Conservation (phyloP, 2,329 filamentous ascomycete genomes). For the Knoxdaviesia capensis region DNA sequence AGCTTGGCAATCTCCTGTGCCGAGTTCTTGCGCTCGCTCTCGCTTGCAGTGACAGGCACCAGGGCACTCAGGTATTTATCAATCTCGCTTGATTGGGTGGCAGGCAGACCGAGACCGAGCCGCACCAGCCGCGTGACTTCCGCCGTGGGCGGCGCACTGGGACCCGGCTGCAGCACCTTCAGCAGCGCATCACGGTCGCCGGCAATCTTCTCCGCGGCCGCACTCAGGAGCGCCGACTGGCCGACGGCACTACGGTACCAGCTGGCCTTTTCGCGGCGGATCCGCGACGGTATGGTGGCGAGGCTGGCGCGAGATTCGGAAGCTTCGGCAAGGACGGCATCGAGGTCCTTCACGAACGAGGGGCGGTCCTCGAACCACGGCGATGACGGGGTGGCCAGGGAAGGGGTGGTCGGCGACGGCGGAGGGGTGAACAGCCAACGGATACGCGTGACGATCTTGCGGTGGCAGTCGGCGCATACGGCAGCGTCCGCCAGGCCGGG, state of each 20-base stretch:
- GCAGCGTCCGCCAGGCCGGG: conserved; percentile 13
- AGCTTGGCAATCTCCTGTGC: too few relatives aligned
- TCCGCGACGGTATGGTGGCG: conserved; percentile 24
- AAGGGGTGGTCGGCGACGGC: neutral
- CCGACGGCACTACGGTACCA: conserved; percentile 29
- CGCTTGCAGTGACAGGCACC: too few relatives aligned
- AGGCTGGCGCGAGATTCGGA: conserved; percentile 21
- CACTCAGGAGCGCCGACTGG: conserved; percentile 17
- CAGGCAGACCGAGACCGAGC: conserved; percentile 12
- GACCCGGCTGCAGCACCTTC: too few relatives aligned
- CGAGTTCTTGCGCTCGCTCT: too few relatives aligned
- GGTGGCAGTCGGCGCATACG: conserved; percentile 27
- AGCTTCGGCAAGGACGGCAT: conserved; percentile 25
- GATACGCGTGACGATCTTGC: conserved; percentile 24
- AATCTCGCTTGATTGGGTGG: neutral
- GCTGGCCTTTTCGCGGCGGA: conserved; percentile 28
- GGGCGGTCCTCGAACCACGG: conserved; percentile 29
- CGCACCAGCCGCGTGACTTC: conserved; percentile 17
- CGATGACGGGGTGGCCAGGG: neutral
- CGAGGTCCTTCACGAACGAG: conserved; percentile 28
- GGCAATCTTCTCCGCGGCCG: conserved; percentile 10
- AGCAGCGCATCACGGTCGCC: conserved; percentile 12
- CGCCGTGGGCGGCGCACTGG: conserved; percentile 10
- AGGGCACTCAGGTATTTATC: too few relatives aligned
- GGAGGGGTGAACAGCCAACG: conserved; percentile 11